phyloP scores from a whole-genome alignment of 768 basidiomycete genomes.

The Paxillus involutus region DNA sequence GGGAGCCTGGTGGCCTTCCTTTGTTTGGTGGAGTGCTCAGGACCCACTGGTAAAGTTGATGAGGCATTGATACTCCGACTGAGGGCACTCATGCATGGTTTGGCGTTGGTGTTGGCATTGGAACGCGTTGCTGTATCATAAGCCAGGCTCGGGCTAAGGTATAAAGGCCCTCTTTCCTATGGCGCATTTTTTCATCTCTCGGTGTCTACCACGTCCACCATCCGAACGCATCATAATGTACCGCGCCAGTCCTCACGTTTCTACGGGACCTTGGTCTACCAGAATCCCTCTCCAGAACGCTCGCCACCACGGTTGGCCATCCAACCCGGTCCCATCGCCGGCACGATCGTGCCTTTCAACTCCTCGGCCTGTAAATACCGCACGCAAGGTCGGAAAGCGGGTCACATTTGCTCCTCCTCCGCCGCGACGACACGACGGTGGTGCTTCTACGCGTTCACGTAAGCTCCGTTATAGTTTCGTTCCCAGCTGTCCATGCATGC shows the following conservation, averaged over 20 bases:
- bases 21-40: background rate
- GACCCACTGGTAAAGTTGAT: background rate
- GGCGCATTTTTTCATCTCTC: background rate
- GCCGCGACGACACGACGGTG: background rate
- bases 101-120: background rate
- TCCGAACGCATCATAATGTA: background rate
- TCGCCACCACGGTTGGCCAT: background rate
- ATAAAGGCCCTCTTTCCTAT: conserved; percentile 1
- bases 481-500: background rate
- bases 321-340: background rate
- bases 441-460: background rate
- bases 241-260: background rate
- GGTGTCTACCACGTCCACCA: background rate
- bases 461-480: background rate
- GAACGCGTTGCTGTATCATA: background rate
- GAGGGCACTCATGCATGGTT: too few relatives aligned
- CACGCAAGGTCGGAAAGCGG: background rate
- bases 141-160: background rate
- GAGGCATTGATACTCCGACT: background rate
- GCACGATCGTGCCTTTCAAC: background rate
- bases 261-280: background rate
- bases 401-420: background rate
- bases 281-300: background rate
- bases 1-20: background rate
- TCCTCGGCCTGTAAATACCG: background rate